Conservation (phyloP, 306 rosid genomes). For the Styphnolobium japonicum region DNA sequence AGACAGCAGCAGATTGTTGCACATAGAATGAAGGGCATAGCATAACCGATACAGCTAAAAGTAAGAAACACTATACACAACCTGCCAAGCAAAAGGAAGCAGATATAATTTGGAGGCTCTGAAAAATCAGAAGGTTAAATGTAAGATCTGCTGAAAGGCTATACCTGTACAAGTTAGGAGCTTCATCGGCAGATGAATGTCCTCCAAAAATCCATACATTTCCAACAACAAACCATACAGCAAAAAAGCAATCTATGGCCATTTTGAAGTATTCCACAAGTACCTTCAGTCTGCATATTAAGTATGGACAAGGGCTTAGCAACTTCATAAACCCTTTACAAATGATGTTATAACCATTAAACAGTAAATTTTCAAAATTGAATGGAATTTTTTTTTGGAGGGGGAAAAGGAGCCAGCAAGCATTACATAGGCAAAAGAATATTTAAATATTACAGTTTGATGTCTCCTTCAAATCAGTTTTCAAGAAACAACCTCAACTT, state of each 20-base stretch:
- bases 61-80: conserved; percentile 81
- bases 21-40: conserved; percentile 86
- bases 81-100: conserved; percentile 52
- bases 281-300: conserved; percentile 50
- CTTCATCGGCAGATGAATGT: conserved; percentile 51
- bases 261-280: conserved; percentile 67
- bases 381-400: no score
- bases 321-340: conserved; percentile 5
- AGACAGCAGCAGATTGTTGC: conserved; percentile 87
- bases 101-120: neutral
- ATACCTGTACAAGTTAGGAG: conserved; percentile 87
- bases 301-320: conserved; percentile 12
- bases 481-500: neutral
- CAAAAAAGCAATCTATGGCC: conserved; percentile 75
- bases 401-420: no score
- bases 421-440: no score
- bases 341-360: neutral
- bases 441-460: no score
- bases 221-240: conserved; percentile 87
- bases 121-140: neutral
- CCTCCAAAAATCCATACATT: conserved; percentile 87
- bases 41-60: conserved; percentile 77
- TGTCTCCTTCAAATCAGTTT: no score
- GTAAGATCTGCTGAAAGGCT: neutral
- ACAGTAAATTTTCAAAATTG: neutral